phyloP scores from a whole-genome alignment of 129 eudicot species.

The Flaveria brownii region DNA sequence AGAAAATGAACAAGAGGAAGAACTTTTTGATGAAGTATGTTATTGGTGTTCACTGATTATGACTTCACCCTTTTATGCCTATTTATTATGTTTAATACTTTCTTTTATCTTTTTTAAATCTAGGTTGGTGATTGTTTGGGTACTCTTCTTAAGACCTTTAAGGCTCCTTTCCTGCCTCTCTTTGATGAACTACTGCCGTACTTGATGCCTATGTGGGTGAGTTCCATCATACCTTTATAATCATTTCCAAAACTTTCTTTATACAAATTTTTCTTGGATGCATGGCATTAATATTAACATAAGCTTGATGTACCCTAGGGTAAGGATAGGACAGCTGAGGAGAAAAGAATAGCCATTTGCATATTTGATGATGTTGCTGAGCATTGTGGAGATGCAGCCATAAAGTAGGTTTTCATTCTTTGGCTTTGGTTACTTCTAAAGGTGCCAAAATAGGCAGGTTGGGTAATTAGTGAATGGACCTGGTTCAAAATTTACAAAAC shows the following conservation, averaged over 20 bases:
- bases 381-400: slow-evolving; percentile 91
- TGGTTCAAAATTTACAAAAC: not conserved
- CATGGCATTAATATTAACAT: not conserved
- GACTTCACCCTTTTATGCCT: not conserved
- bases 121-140: slow-evolving; percentile 92
- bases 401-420: slow-evolving; percentile 46
- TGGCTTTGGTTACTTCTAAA: slow-evolving; percentile 15
- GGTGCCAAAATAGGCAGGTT: not conserved
- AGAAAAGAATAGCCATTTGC: slow-evolving; percentile 92
- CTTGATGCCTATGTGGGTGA: slow-evolving; percentile 84
- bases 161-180: slow-evolving; percentile 60
- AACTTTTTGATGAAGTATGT: slow-evolving; percentile 83
- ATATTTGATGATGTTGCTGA: slow-evolving; percentile 96
- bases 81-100: not conserved
- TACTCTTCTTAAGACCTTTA: slow-evolving; percentile 53
- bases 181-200: slow-evolving; percentile 55
- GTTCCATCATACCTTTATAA: slow-evolving; percentile 24
- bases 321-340: slow-evolving; percentile 89
- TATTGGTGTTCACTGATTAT: slow-evolving; percentile 5
- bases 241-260: not conserved
- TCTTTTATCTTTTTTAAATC: slow-evolving; percentile 16
- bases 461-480: not conserved
- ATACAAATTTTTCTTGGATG: slow-evolving; percentile 8
- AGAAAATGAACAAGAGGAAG: slow-evolving; percentile 97
- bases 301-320: slow-evolving; percentile 47